A percentile compares a stretch with the other conserved stretches of the same genome.
Evolutionary conservation across 192 early-diverging fungal genomes (phyloP).

Genomic region (Piromyces sp.): DNA sequence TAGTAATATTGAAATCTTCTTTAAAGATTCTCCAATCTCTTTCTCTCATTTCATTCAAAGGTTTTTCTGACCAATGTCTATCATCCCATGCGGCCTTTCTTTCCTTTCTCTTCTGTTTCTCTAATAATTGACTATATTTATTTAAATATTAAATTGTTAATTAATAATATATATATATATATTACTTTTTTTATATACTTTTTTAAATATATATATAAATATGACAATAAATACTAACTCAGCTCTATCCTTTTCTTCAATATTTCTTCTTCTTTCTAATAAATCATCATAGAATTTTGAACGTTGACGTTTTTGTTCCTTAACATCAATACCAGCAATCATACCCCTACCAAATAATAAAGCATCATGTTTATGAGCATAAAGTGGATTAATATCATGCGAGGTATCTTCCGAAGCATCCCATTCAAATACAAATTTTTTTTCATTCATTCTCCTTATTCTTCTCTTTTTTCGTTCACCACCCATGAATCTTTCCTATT

Average conservation of each 20-base stretch:
- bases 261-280: conserved; percentile 33
- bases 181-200: too few relatives aligned
- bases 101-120: conserved; percentile 44
- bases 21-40: conserved; percentile 99
- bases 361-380: conserved; percentile 45
- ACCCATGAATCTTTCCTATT: conserved; percentile 64
- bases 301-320: conserved; percentile 48
- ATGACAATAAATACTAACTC: neutral
- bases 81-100: conserved; percentile 63
- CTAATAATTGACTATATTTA: conserved; percentile 29
- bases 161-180: too few relatives aligned
- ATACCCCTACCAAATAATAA: conserved; percentile 75
- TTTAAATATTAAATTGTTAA: too few relatives aligned
- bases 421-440: conserved; percentile 98
- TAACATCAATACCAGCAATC: conserved; percentile 68
- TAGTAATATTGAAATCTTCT: conserved; percentile 91
- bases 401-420: conserved; percentile 89
- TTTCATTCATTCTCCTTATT: conserved; percentile 69
- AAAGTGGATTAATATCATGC: conserved; percentile 77
- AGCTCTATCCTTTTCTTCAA: conserved; percentile 39
- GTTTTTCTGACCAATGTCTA: conserved; percentile 89
- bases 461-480: conserved; percentile 52
- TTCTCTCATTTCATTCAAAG: conserved; percentile 76
- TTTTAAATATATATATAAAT: neutral
- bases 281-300: conserved; percentile 52